phyloP scores from a whole-genome alignment of 345 rosid genomes.

The Linum usitatissimum region DNA sequence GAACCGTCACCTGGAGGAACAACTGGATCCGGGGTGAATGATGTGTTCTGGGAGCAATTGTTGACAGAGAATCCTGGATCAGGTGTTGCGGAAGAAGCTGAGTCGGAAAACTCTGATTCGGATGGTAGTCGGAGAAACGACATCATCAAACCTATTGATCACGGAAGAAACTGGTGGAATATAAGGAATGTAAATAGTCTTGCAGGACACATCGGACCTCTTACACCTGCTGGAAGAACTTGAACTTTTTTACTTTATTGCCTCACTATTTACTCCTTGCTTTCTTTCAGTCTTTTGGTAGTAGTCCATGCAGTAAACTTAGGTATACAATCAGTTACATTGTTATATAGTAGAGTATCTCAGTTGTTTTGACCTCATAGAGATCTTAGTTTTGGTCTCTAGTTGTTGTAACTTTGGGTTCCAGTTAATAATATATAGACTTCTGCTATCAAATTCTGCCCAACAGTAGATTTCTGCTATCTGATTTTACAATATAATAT shows the following conservation, averaged over 20 bases:
- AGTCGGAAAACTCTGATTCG: constrained; percentile 60
- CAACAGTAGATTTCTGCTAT: too few relatives aligned
- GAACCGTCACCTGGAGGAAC: constrained; percentile 18
- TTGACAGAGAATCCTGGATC: constrained; percentile 94
- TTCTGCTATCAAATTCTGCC: too few relatives aligned
- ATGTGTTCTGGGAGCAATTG: constrained; percentile 91
- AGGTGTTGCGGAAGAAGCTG: constrained; percentile 45
- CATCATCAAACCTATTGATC: constrained; percentile 27
- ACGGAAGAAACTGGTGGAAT: constrained; percentile 59
- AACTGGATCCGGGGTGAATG: constrained; percentile 58
- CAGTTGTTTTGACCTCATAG: too few relatives aligned
- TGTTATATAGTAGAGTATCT: too few relatives aligned
- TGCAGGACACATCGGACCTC: constrained; percentile 75
- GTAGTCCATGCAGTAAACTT: too few relatives aligned
- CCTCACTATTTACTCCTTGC: too few relatives aligned
- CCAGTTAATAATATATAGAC: too few relatives aligned
- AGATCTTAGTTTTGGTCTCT: too few relatives aligned
- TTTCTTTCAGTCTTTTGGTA: too few relatives aligned
- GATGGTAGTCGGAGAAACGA: constrained; percentile 23
- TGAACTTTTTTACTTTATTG: constrained; percentile 13
- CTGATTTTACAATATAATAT: too few relatives aligned
- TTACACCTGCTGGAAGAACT: constrained; percentile 57
- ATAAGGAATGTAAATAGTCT: constrained; percentile 52
- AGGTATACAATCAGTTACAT: too few relatives aligned
- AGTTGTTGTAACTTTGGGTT: too few relatives aligned